A percentile compares a stretch with the other conserved stretches of the same genome.
These are phyloP conservation scores for Phytophthora quininea DNA, from an alignment of 352 stramenopile genomes.

Conservation along the genomic window DNA sequence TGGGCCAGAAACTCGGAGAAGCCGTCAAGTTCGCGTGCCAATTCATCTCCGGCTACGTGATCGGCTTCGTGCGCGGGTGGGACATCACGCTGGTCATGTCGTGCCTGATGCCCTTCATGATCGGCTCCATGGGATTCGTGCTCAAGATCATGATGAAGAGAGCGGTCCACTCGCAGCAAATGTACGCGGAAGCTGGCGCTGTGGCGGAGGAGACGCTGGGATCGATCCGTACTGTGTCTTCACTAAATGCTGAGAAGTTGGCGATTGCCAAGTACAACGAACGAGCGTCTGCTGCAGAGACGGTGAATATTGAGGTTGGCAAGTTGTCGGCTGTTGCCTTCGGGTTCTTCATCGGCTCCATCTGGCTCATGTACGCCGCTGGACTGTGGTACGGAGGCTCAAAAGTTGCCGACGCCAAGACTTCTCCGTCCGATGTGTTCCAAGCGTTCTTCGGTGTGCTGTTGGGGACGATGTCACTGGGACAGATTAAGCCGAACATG, in stretches of 20 bases:
- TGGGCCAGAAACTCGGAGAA: constrained; percentile 23
- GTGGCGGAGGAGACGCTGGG: not conserved
- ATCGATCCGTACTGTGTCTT: constrained; percentile 14
- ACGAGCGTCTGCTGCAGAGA: constrained; percentile 67
- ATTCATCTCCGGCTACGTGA: constrained; percentile 21
- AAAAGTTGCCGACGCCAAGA: constrained; percentile 34
- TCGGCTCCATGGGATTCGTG: constrained; percentile 11
- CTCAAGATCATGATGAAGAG: constrained; percentile 11
- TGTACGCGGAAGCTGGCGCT: constrained; percentile 1
- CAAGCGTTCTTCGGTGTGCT: constrained; percentile 61
- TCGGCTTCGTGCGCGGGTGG: constrained; percentile 7
- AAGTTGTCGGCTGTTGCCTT: constrained; percentile 15
- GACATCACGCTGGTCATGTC: not conserved
- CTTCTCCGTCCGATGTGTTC: constrained; percentile 48
- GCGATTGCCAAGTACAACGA: constrained; percentile 59
- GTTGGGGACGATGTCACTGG: constrained; percentile 46
- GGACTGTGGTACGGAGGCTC: constrained; percentile 50
- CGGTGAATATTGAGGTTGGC: constrained; percentile 43
- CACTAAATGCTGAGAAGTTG: constrained; percentile 47
- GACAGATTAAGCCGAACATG: constrained; percentile 62
- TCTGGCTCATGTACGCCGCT: constrained; percentile 55
- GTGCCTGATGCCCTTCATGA: constrained; percentile 13
- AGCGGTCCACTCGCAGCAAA: constrained; percentile 15
- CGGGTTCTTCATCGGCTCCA: constrained; percentile 30
- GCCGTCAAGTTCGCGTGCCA: constrained; percentile 16